These are phyloP conservation scores for Aureobasidium namibiae DNA, from an alignment of 2,329 filamentous ascomycete genomes.

Conservation along the genomic window DNA sequence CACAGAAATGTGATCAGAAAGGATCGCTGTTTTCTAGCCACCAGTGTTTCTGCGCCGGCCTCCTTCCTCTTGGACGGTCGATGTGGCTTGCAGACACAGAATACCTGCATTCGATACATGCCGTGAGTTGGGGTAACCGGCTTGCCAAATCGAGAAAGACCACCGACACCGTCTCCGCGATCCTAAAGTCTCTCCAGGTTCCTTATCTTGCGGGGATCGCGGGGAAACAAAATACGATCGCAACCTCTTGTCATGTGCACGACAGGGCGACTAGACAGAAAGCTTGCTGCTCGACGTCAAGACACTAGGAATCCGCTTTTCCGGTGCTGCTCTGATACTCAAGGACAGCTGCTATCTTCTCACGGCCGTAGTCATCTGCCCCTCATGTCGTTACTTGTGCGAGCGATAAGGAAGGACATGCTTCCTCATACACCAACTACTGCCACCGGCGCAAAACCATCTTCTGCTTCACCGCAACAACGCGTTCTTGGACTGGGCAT, in stretches of 20 bases:
- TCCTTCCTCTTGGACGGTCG: neutral
- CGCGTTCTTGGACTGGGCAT: neutral
- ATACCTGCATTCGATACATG: neutral
- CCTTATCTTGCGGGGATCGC: conserved; percentile 9
- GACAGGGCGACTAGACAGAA: neutral
- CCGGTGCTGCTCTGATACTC: neutral
- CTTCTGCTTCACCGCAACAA: neutral
- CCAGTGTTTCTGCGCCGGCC: neutral
- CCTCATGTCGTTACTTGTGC: neutral
- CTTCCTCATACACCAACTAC: neutral
- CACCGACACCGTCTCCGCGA: neutral
- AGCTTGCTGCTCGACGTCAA: neutral
- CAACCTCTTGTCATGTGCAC: conserved; percentile 4
- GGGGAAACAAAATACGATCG: neutral
- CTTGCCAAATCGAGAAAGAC: neutral
- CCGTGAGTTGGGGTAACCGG: neutral
- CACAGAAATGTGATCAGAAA: neutral
- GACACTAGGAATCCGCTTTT: neutral
- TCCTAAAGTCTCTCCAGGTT: neutral
- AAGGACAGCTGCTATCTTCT: neutral
- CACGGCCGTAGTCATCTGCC: neutral
- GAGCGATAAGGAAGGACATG: neutral
- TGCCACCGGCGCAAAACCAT: neutral
- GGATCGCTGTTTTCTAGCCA: neutral
- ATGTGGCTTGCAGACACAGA: conserved; percentile 6